These are phyloP conservation scores for Monosporascus sp. DNA, from an alignment of 2,329 filamentous ascomycete species.

Conservation along the genomic window DNA sequence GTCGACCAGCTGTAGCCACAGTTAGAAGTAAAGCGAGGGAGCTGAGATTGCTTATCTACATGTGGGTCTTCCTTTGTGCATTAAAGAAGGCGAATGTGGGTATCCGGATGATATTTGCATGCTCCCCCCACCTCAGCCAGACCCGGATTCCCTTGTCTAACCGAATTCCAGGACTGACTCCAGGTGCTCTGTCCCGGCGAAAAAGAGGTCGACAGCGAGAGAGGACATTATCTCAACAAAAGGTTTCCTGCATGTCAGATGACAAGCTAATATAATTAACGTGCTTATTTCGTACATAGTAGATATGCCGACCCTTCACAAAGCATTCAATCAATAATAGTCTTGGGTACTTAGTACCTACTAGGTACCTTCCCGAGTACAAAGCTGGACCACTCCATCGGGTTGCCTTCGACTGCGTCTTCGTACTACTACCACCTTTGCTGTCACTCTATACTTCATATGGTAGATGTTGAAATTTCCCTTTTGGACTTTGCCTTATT, in stretches of 20 bases:
- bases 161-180: neutral
- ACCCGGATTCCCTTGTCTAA: neutral
- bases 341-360: no score
- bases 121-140: no score
- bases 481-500: neutral
- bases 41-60: neutral
- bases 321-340: no score
- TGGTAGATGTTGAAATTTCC: neutral
- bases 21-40: no score
- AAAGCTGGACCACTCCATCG: neutral
- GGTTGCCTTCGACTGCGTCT: neutral
- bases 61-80: neutral
- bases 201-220: neutral
- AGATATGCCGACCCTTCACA: no score
- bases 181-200: neutral
- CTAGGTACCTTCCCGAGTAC: neutral
- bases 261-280: neutral
- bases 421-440: no score
- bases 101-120: neutral
- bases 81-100: neutral
- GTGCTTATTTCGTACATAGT: no score
- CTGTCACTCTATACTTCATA: no score
- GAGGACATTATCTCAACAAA: neutral
- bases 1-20: neutral
- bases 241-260: neutral